Evolutionary conservation across 805 yeast genomes (phyloP), one percentile per base, ranked within the genome.

Genomic region (Myxozyma neglecta): DNA sequence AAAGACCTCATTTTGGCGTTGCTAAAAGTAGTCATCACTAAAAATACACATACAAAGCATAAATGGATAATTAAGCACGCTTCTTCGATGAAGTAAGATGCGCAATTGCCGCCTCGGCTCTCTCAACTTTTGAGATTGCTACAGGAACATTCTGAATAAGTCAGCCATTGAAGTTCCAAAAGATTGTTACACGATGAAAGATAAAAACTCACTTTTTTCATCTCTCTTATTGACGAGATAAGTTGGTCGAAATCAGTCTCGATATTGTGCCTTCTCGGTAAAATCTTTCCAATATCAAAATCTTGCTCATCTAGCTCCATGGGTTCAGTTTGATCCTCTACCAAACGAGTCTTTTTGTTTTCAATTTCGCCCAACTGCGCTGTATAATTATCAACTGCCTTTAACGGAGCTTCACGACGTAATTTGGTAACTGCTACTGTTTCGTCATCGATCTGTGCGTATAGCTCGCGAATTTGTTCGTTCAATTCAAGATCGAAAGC

Each of bases 401-500:
- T 74, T 40, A 70, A 69, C 6, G 71, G 71, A 11, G 60, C 63
- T 35, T 57, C 64, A 48, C 83, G 78, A 52, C 94, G 75, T 53
- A 85, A 72, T 20, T 76, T 75, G 0, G 90, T 81, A 29, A 86
- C 81, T 58, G 77, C 79, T 0, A 83, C 80, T 0, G 89, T 83
- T 64, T 83, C 83, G 46, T 76, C 51, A 67, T 77, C 60, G 68
- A 77, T 36, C 71, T 74, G 59, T 68, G 74, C 56, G 69, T 73
- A 60, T 59, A 72, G 35, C 57, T 80, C 77, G 49, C 92, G 77
- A 39, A 88, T 80, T 60, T 78, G 71, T 60, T 82, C 85, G 72
- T 87, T 86, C 60, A 87, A 72, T 13, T 81, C 84, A 42, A 82
- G 73, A 69, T 89, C 91, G 71, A 87, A 88, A 0, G 91, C 89